These are phyloP conservation scores for Vickermania ingenoplastis DNA, from an alignment of 208 protist genomes.

Conservation along the genomic window DNA sequence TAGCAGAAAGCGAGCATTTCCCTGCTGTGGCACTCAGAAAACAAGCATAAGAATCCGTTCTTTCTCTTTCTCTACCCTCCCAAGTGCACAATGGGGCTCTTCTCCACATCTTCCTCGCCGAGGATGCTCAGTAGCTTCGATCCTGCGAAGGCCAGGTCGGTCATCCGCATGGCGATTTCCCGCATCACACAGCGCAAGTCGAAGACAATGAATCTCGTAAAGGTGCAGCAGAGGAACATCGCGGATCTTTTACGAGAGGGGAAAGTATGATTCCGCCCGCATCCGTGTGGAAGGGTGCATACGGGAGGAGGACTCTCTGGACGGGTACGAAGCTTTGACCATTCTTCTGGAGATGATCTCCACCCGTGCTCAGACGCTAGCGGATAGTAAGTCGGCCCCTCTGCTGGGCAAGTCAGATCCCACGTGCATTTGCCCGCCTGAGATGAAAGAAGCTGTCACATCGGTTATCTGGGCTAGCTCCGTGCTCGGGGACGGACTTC, in stretches of 20 bases:
- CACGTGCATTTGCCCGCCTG: slow-evolving; percentile 53
- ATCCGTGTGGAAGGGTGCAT: slow-evolving; percentile 83
- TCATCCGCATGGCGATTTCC: slow-evolving; percentile 74
- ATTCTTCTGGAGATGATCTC: slow-evolving; percentile 80
- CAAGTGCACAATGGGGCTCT: slow-evolving; percentile 4
- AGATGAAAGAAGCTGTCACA: slow-evolving; percentile 86
- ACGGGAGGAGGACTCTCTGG: slow-evolving; percentile 82
- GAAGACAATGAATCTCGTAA: slow-evolving; percentile 85
- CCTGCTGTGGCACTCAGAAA: no score
- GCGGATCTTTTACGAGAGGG: slow-evolving; percentile 75
- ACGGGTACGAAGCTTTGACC: slow-evolving; percentile 75
- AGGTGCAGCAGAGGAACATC: slow-evolving; percentile 68
- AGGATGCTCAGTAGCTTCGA: slow-evolving; percentile 30
- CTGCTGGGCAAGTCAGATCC: slow-evolving; percentile 29
- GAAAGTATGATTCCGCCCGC: slow-evolving; percentile 88
- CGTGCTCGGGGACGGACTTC: slow-evolving; percentile 50
- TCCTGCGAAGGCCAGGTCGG: slow-evolving; percentile 56
- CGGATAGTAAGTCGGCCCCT: slow-evolving; percentile 45
- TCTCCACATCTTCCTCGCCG: not conserved
- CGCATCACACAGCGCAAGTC: slow-evolving; percentile 83
- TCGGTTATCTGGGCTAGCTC: slow-evolving; percentile 78
- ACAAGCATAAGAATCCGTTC: no score
- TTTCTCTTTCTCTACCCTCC: no score
- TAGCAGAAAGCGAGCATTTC: no score
- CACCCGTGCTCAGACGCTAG: slow-evolving; percentile 75